A percentile compares a stretch with the other conserved stretches of the same genome.
These are phyloP conservation scores for Fonsecaea nubica DNA, from an alignment of 2,329 filamentous ascomycete species.

Conservation along the genomic window DNA sequence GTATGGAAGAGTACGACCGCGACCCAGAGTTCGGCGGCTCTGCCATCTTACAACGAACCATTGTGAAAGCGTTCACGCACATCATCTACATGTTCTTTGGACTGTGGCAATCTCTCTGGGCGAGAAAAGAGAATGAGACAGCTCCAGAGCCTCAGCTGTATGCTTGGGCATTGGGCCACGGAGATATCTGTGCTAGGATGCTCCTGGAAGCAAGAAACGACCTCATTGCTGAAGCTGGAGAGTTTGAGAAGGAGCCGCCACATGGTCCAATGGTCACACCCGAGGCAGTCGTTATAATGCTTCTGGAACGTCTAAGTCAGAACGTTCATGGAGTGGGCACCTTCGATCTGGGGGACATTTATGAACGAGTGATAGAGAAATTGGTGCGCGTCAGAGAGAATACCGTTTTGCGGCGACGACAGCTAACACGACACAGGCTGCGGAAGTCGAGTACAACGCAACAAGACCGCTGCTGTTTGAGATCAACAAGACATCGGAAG, in stretches of 20 bases:
- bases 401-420: background rate
- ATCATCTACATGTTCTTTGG: background rate
- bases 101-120: background rate
- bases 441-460: background rate
- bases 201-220: background rate
- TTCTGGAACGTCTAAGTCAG: background rate
- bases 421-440: background rate
- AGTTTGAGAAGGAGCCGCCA: background rate
- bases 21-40: background rate
- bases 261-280: background rate
- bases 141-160: background rate
- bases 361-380: background rate
- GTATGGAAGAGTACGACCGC: background rate
- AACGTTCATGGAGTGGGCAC: background rate
- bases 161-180: background rate
- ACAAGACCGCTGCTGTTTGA: background rate
- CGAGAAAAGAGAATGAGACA: background rate
- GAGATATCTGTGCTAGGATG: background rate
- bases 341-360: background rate
- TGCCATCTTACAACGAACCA: background rate
- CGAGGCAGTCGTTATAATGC: background rate
- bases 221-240: background rate
- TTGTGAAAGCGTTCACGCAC: background rate
- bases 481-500: background rate
- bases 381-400: background rate